phyloP scores from a whole-genome alignment of 441 rosid genomes.

The Flueggea neowawraea region DNA sequence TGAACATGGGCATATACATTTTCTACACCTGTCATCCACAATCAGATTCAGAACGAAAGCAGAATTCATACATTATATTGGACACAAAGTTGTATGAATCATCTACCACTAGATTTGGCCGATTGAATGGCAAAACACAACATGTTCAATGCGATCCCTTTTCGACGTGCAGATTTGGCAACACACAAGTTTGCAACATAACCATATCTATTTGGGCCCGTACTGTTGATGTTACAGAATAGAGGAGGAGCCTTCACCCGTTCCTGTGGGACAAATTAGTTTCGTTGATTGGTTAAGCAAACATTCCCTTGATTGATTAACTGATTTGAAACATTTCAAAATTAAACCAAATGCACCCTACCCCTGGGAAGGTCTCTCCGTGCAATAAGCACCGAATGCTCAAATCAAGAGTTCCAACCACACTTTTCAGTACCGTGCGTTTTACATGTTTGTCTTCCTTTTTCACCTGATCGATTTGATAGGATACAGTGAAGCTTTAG shows the following conservation, averaged over 20 bases:
- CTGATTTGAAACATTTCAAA: too few species aligned
- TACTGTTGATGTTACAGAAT: constrained; percentile 42
- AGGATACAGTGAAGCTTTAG: too few species aligned
- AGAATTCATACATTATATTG: too few species aligned
- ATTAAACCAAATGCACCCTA: constrained; percentile 8
- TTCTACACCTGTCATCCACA: constrained; percentile 48
- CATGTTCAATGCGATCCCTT: constrained; percentile 82
- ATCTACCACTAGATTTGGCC: constrained; percentile 60
- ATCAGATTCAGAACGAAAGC: too few species aligned
- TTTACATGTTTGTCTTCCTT: constrained; percentile 55
- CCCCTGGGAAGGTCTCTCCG: constrained; percentile 93
- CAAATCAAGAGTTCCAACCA: constrained; percentile 88
- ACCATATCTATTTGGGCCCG: constrained; percentile 50
- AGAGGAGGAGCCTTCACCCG: constrained; percentile 40
- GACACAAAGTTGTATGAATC: background rate
- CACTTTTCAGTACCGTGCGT: constrained; percentile 67
- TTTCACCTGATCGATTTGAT: constrained; percentile 56
- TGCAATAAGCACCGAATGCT: constrained; percentile 56
- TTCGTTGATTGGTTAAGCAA: constrained; percentile 8
- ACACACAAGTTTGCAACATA: constrained; percentile 77
- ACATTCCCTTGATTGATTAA: too few species aligned
- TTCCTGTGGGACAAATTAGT: constrained; percentile 45
- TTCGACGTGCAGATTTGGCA: constrained; percentile 78
- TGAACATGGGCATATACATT: constrained; percentile 69
- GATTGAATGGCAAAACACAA: constrained; percentile 55